A percentile compares a stretch with the other conserved stretches of the same genome.
Conservation (phyloP, 2,329 filamentous ascomycete genomes). For the Dothideomycetes sp. region DNA sequence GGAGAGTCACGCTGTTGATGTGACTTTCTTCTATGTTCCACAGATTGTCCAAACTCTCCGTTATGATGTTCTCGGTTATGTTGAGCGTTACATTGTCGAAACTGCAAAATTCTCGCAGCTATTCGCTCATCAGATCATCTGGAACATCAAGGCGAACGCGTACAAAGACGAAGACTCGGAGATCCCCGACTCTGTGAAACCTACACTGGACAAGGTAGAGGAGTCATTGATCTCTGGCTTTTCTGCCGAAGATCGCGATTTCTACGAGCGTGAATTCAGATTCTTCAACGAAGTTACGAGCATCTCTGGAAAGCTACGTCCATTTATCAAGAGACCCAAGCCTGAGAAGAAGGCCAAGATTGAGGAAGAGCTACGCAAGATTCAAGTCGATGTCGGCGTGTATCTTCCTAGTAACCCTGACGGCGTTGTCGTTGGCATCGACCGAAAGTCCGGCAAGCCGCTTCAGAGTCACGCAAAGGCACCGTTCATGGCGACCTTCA, state of each 20-base stretch:
- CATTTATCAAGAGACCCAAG: conserved; percentile 83
- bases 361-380: conserved; percentile 93
- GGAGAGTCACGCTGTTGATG: conserved; percentile 89
- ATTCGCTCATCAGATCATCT: conserved; percentile 98
- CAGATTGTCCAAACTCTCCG: conserved; percentile 94
- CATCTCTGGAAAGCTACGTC: conserved; percentile 91
- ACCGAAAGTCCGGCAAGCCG: conserved; percentile 94
- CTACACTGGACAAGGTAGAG: conserved; percentile 85
- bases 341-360: conserved; percentile 99
- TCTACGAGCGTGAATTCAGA: conserved; percentile 91
- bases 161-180: conserved; percentile 94
- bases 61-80: conserved; percentile 88
- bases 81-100: conserved; percentile 92
- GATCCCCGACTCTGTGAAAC: conserved; percentile 87
- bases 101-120: conserved; percentile 96
- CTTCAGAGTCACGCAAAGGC: conserved; percentile 97
- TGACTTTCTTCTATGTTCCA: conserved; percentile 98
- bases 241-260: conserved; percentile 64
- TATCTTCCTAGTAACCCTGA: conserved; percentile 97
- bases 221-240: conserved; percentile 74
- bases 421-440: conserved; percentile 93
- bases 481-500: conserved; percentile 97
- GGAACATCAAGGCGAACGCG: conserved; percentile 99
- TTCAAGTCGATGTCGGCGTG: conserved; percentile 92
- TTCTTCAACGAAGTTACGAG: conserved; percentile 97